Conservation (phyloP, 345 rosid genomes). For the Kandelia obovata region DNA sequence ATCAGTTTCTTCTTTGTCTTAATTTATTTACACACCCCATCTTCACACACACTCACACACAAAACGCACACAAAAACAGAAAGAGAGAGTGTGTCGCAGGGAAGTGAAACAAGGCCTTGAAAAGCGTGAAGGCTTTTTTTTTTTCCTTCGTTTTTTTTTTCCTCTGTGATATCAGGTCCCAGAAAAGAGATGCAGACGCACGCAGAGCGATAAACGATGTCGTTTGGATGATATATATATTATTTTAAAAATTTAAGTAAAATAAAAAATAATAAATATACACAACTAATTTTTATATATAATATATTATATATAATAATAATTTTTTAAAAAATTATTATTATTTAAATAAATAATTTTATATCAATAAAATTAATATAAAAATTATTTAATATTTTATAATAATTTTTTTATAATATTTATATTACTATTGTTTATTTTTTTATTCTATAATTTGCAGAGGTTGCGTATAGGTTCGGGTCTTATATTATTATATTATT, state of each 20-base stretch:
- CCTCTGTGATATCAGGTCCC: conserved; percentile 16
- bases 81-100: conserved; percentile 31
- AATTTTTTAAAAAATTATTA: neutral
- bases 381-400: too few relatives aligned
- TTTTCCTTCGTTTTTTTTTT: neutral
- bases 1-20: neutral
- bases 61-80: neutral
- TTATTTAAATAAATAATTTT: too few relatives aligned
- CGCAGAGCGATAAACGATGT: neutral
- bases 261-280: neutral
- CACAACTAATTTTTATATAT: too few relatives aligned
- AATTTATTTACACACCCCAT: neutral
- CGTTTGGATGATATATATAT: neutral
- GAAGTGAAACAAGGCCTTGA: conserved; percentile 44
- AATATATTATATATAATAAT: neutral
- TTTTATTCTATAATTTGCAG: too few relatives aligned
- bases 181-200: neutral
- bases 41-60: too few relatives aligned
- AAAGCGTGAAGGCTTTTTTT: conserved; percentile 24
- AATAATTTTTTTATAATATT: too few relatives aligned
- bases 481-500: too few relatives aligned
- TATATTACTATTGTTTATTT: too few relatives aligned
- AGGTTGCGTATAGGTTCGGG: too few relatives aligned
- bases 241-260: neutral
- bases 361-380: too few relatives aligned